These are phyloP conservation scores for Coniochaeta sp. DNA, from an alignment of 2,329 filamentous ascomycete species.

Conservation along the genomic window DNA sequence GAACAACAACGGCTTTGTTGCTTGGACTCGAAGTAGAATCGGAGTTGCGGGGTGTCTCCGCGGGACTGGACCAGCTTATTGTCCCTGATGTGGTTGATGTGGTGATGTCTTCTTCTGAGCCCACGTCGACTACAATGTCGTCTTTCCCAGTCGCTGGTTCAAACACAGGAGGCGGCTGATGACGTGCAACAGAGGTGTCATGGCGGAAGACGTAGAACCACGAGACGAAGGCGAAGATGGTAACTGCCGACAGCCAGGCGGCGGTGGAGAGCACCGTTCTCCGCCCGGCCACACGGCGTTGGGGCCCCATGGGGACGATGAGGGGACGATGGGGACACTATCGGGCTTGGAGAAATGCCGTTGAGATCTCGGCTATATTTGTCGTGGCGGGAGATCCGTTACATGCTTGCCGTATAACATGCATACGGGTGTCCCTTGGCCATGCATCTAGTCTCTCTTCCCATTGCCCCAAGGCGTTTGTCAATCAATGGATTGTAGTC, in stretches of 20 bases:
- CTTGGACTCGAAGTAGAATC: neutral
- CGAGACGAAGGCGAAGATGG: constrained; percentile 7
- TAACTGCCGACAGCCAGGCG: constrained; percentile 5
- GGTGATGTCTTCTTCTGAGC: neutral
- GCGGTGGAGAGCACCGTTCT: constrained; percentile 6
- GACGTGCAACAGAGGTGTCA: neutral
- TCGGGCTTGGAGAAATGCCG: neutral
- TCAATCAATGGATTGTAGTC: neutral
- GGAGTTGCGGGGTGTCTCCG: neutral
- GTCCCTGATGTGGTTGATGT: neutral
- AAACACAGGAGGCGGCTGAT: neutral
- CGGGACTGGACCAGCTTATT: neutral
- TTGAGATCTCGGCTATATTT: constrained; percentile 2
- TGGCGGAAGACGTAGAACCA: constrained; percentile 4
- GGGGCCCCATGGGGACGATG: neutral
- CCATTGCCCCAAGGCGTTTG: neutral
- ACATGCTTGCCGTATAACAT: neutral
- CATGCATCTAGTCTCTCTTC: neutral
- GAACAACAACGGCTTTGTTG: neutral
- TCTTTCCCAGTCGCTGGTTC: neutral
- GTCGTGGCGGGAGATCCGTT: neutral
- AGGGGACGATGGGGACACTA: neutral
- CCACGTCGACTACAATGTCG: neutral
- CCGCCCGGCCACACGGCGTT: constrained; percentile 2
- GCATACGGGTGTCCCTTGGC: neutral